These are phyloP conservation scores for Chrysosporium queenslandicum DNA, from an alignment of 2,329 filamentous ascomycete genomes.

Conservation along the genomic window DNA sequence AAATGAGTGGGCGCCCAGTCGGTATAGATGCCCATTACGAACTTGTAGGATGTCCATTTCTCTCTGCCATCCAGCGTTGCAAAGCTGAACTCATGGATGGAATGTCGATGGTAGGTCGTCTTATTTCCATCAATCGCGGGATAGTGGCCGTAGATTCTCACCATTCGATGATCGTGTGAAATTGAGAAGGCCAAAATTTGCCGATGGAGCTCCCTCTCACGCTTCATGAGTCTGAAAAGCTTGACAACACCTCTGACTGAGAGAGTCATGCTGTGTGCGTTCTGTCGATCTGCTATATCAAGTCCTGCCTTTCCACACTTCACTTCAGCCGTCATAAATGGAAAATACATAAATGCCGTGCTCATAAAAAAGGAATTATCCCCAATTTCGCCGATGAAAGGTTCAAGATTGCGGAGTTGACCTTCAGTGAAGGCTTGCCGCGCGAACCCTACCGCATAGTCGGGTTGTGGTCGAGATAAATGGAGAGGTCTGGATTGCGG, in stretches of 20 bases:
- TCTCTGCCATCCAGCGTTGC: conserved; percentile 27
- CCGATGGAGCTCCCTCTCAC: conserved; percentile 29
- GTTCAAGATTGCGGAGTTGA: conserved; percentile 35
- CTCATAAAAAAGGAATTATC: conserved; percentile 37
- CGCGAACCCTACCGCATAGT: conserved; percentile 38
- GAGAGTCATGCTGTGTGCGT: conserved; percentile 23
- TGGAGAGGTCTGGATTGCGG: conserved; percentile 2
- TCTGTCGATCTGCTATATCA: conserved; percentile 26
- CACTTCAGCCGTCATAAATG: conserved; percentile 43
- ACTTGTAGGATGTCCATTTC: conserved; percentile 33
- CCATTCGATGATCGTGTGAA: conserved; percentile 28
- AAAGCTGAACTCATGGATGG: conserved; percentile 30
- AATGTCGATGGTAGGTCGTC: conserved; percentile 33
- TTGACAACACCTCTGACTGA: conserved; percentile 29
- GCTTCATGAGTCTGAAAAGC: conserved; percentile 30
- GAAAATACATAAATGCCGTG: conserved; percentile 40
- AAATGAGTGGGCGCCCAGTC: conserved; percentile 25
- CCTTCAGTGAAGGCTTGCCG: conserved; percentile 35
- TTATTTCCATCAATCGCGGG: conserved; percentile 27
- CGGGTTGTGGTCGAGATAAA: conserved; percentile 34
- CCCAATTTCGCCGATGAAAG: conserved; percentile 24
- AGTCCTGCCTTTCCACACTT: conserved; percentile 33
- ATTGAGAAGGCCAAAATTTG: conserved; percentile 39
- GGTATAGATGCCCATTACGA: conserved; percentile 32
- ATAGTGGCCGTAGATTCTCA: conserved; percentile 38